Evolutionary conservation across 2,329 filamentous ascomycete genomes (phyloP), one percentile per base, ranked within the genome.

Genomic region (Cryphonectria japonica): DNA sequence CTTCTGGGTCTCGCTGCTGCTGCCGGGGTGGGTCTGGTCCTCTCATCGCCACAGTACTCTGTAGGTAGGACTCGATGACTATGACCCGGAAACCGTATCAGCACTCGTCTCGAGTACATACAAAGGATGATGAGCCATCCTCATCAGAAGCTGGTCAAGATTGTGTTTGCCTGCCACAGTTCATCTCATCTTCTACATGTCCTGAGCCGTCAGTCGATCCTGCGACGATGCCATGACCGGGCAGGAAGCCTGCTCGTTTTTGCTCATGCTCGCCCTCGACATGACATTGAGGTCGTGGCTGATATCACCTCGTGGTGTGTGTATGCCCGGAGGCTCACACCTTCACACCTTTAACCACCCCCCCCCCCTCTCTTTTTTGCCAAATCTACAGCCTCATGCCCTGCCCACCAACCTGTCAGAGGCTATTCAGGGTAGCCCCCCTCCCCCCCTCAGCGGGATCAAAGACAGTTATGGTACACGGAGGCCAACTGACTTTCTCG

Each of bases 301-400:
- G 69, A 71, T 69, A 60, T 29, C 26, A 43, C 61, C 69, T 72
- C 71, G 71, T 72, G 71, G 71, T 64, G 71, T 69, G 66, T 70
- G 62, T 60, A 6, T 7, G 60, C 19, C 64, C 66, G 54, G 66
- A 66, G 64, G 39, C 57, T 65, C 69, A 67, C 65, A 57, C 66
- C 61, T 63, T 16, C 41, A 67, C 65, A 57, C 66, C 61, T 63
- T 16, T 16, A n/a, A n/a, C 19, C 46, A 19, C 7, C 46, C 46
- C 46, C 19, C 19, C 19, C 46, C 6, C 19, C 2, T 1, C 19
- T n/a, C 29, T 66, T 65, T n/a, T 59, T 43, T 59, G 46, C 62
- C 66, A 64, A 59, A 71, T 54, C 69, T 59, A 66, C 62, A 71
- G 71, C 71, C 71, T 69, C 71, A 69, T 69, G 63, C 66, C 63